phyloP scores from a whole-genome alignment of 2,329 filamentous ascomycete species.

The Parastagonospora avenae region DNA sequence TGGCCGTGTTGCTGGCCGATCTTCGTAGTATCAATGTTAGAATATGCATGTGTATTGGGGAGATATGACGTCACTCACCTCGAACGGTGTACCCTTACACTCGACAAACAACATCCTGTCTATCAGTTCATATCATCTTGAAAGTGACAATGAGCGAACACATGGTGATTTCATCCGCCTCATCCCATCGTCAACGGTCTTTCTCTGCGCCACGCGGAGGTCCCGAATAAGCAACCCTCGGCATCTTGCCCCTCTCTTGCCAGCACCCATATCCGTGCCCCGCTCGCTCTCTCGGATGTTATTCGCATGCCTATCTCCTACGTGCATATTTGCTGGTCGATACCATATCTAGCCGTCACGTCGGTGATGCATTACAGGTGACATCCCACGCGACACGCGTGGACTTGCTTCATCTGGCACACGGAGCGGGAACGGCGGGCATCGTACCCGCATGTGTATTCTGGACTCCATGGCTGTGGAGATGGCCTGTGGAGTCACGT shows the following conservation, averaged over 20 bases:
- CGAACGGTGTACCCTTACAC: constrained; percentile 51
- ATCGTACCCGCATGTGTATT: background rate
- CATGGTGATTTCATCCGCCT: no score
- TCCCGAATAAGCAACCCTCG: background rate
- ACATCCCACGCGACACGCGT: background rate
- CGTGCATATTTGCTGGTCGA: background rate
- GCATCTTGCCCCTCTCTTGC: constrained; percentile 1
- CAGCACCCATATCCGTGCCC: constrained; percentile 25
- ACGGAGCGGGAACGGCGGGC: background rate
- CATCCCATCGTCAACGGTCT: no score
- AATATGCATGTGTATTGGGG: background rate
- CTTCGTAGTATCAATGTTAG: constrained; percentile 32
- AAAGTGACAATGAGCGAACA: no score
- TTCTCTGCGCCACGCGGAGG: background rate
- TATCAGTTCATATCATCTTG: background rate
- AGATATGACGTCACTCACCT: constrained; percentile 36
- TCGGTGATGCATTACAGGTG: background rate
- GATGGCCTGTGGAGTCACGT: background rate
- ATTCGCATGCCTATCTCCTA: background rate
- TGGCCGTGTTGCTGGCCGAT: constrained; percentile 57
- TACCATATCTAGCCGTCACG: no score
- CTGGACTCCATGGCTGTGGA: background rate
- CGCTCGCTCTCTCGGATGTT: background rate
- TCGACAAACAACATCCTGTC: constrained; percentile 46
- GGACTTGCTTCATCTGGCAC: background rate